Evolutionary conservation across 163 green algal genomes (phyloP).

Genomic region (Scenedesmus sp.): DNA sequence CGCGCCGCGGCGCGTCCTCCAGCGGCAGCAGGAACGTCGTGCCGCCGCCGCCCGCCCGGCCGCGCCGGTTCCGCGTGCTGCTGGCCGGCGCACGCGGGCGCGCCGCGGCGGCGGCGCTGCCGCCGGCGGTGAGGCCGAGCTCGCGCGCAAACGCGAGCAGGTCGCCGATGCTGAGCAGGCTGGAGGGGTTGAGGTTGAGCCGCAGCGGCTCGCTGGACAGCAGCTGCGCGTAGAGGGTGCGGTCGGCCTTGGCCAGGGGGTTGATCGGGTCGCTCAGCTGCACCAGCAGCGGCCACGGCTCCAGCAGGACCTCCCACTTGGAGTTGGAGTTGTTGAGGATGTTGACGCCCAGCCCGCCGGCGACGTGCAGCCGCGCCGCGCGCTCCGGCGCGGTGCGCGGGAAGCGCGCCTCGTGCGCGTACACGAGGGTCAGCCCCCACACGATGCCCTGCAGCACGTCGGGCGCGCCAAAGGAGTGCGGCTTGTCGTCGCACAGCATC

Average conservation of each 20-base stretch:
- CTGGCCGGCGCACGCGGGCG: too few relatives aligned
- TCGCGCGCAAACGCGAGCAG: constrained; percentile 63
- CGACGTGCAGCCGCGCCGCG: constrained; percentile 24
- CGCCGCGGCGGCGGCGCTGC: not conserved
- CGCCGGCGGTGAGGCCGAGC: not conserved
- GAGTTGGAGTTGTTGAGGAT: constrained; percentile 84
- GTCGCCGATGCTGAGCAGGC: constrained; percentile 83
- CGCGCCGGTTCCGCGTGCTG: not conserved
- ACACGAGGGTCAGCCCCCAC: constrained; percentile 5
- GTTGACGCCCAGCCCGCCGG: constrained; percentile 44
- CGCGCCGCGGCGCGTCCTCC: not conserved
- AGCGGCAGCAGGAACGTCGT: not conserved
- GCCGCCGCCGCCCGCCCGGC: too few relatives aligned
- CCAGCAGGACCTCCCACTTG: constrained; percentile 78
- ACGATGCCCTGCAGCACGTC: constrained; percentile 75
- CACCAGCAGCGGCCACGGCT: constrained; percentile 72
- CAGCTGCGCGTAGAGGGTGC: constrained; percentile 66
- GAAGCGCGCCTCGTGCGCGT: constrained; percentile 22
- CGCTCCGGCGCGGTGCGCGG: constrained; percentile 20
- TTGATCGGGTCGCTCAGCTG: constrained; percentile 66
- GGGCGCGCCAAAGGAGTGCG: constrained; percentile 84
- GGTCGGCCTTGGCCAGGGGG: constrained; percentile 57
- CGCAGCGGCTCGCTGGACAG: constrained; percentile 74
- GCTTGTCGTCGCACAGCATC: constrained; percentile 89
- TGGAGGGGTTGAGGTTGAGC: constrained; percentile 82